These are phyloP conservation scores for Blastocystis sp. DNA, from an alignment of 352 stramenopile species.

Conservation along the genomic window DNA sequence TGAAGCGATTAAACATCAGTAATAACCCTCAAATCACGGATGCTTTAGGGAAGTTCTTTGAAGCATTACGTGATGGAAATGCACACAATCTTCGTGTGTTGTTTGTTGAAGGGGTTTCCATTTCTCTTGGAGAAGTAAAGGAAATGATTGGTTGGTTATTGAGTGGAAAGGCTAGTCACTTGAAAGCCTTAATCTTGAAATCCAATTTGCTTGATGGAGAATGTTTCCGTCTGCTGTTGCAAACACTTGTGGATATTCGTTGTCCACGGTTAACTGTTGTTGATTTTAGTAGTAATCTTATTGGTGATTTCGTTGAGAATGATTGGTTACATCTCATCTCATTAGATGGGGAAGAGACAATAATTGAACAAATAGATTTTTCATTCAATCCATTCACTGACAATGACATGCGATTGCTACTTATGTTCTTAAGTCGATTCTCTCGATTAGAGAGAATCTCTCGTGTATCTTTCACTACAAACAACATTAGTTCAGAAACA, in stretches of 20 bases:
- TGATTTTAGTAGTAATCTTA: slow-evolving; percentile 52
- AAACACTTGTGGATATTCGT: neutral
- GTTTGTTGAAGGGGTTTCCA: slow-evolving; percentile 21
- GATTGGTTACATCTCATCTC: slow-evolving; percentile 15
- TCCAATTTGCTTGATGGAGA: slow-evolving; percentile 38
- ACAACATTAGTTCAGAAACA: slow-evolving; percentile 22
- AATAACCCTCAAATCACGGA: slow-evolving; percentile 49
- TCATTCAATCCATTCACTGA: slow-evolving; percentile 42
- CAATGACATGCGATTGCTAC: slow-evolving; percentile 30
- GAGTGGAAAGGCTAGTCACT: neutral
- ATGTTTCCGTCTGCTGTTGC: slow-evolving; percentile 3
- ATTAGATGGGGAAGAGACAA: neutral
- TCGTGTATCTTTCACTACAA: slow-evolving; percentile 11
- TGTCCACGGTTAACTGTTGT: neutral
- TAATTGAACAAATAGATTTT: slow-evolving; percentile 49
- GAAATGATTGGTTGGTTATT: slow-evolving; percentile 9
- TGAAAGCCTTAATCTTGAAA: neutral
- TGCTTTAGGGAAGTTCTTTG: neutral
- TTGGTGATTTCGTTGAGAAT: slow-evolving; percentile 10
- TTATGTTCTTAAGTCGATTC: slow-evolving; percentile 53
- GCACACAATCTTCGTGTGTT: slow-evolving; percentile 5
- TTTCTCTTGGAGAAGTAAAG: neutral
- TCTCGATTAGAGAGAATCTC: neutral
- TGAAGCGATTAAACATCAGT: slow-evolving; percentile 13
- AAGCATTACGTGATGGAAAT: neutral